Conservation (phyloP, 1,284 basidiomycete species). For the Entoloma clypeatum region DNA sequence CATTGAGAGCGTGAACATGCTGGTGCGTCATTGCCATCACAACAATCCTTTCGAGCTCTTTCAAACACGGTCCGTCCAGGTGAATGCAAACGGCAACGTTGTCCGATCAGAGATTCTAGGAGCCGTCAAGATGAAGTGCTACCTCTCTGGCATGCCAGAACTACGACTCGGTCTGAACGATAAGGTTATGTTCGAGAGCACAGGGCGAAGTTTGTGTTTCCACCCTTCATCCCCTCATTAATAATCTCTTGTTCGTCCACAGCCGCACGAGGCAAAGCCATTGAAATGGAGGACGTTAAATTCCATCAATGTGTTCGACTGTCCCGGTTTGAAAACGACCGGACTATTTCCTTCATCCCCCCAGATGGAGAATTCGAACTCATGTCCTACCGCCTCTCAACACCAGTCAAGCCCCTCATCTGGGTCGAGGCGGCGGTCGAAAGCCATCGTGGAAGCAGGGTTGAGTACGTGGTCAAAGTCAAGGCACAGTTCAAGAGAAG, state of each 20-base stretch:
- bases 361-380: conserved; percentile 99
- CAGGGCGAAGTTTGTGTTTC: conserved; percentile 76
- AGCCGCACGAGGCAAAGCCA: conserved; percentile 95
- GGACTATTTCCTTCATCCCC: conserved; percentile 98
- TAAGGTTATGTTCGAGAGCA: conserved; percentile 99
- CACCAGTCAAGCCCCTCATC: conserved; percentile 95
- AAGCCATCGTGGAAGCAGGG: conserved; percentile 87
- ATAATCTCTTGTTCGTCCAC: conserved; percentile 5
- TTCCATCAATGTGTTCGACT: conserved; percentile 99
- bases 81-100: conserved; percentile 96
- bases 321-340: conserved; percentile 98
- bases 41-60: background rate
- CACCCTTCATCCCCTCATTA: background rate
- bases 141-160: conserved; percentile 98
- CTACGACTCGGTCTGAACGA: conserved; percentile 94
- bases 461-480: conserved; percentile 98
- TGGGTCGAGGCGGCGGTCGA: conserved; percentile 99
- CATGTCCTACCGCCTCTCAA: conserved; percentile 95
- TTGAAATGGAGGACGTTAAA: conserved; percentile 99
- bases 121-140: conserved; percentile 99
- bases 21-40: conserved; percentile 50
- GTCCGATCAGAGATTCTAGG: conserved; percentile 97
- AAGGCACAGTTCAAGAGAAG: conserved; percentile 97
- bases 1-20: conserved; percentile 94
- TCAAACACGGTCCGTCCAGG: conserved; percentile 41